Conservation (phyloP, 495 filamentous ascomycete genomes). For the Hyphodiscus hymeniophilus region DNA sequence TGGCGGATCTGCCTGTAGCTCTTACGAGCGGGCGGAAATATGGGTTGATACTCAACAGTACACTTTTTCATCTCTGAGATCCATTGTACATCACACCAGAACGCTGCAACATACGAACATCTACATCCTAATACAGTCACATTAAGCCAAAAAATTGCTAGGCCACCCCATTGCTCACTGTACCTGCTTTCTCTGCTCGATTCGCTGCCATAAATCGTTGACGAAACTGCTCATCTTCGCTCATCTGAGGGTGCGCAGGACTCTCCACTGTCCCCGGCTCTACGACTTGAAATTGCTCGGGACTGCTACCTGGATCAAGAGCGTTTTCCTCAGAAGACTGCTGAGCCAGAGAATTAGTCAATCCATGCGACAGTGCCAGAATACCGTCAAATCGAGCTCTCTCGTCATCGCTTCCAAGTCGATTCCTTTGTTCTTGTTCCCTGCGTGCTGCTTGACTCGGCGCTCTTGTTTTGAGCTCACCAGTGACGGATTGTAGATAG, state of each 20-base stretch:
- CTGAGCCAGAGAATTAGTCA: neutral
- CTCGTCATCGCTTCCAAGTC: constrained; percentile 59
- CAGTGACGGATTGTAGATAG: constrained; percentile 84
- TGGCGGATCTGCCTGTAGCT: no score
- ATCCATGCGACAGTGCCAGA: constrained; percentile 41
- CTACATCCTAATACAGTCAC: no score
- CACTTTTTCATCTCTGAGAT: no score
- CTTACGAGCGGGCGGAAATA: no score
- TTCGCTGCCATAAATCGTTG: neutral
- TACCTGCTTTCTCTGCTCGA: no score
- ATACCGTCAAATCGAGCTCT: constrained; percentile 66
- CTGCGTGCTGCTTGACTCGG: constrained; percentile 74
- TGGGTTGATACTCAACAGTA: no score
- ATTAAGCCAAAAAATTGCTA: no score
- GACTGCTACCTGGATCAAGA: neutral
- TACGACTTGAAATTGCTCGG: constrained; percentile 12
- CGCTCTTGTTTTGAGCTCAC: constrained; percentile 87
- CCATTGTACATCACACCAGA: no score
- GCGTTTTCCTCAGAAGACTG: neutral
- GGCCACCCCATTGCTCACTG: no score
- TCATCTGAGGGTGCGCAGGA: neutral
- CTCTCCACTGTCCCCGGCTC: constrained; percentile 7
- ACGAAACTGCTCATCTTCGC: constrained; percentile 1
- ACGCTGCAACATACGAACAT: no score
- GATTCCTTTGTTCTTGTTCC: constrained; percentile 65